A percentile compares a stretch with the other conserved stretches of the same genome.
These are phyloP conservation scores for Chloropicon primus DNA, from an alignment of 139 green algal genomes.

Conservation along the genomic window DNA sequence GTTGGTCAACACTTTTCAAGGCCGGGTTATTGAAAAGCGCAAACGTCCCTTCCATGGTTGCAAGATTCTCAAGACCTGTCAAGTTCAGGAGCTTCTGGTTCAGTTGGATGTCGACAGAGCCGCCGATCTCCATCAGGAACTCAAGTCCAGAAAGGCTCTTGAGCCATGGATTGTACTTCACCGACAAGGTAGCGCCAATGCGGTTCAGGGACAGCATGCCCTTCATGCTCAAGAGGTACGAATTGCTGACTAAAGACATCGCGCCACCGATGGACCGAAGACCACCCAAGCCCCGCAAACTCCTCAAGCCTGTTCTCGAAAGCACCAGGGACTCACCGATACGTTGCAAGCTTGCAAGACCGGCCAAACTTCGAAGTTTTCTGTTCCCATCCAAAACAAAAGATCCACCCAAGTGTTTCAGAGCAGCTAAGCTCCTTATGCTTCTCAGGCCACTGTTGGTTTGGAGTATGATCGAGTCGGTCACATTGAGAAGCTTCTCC, in stretches of 20 bases:
- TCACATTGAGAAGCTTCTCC: not conserved
- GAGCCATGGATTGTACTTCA: not conserved
- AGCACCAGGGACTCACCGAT: not conserved
- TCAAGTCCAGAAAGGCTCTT: not conserved
- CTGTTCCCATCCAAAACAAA: not conserved
- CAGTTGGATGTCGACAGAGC: not conserved
- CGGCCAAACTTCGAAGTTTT: not conserved
- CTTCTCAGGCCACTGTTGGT: not conserved
- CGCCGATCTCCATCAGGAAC: not conserved
- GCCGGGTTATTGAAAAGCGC: not conserved
- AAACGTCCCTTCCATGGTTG: not conserved
- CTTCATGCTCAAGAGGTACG: not conserved
- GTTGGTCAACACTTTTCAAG: not conserved
- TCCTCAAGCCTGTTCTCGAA: not conserved
- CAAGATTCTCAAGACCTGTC: not conserved
- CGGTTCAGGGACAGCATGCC: not conserved
- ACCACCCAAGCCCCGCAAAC: not conserved
- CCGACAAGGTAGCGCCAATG: not conserved
- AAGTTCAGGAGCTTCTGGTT: not conserved
- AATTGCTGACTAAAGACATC: not conserved
- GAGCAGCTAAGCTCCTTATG: not conserved
- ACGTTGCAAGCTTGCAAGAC: not conserved
- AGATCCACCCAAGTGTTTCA: not conserved
- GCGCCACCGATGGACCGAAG: not conserved
- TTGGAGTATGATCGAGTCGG: not conserved